Conservation (phyloP, 2,329 filamentous ascomycete species). For the Paracoccidioides lutzii region DNA sequence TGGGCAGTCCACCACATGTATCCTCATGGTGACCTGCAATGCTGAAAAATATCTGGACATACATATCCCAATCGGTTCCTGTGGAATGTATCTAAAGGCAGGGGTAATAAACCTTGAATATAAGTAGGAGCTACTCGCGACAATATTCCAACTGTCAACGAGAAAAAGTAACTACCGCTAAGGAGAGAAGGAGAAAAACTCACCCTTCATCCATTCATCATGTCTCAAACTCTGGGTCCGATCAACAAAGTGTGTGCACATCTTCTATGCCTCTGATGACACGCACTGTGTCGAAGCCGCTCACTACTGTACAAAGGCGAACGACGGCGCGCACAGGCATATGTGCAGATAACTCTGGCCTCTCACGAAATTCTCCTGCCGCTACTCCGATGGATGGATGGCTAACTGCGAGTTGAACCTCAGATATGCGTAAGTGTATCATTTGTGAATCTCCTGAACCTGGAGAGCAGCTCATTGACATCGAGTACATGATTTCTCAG, state of each 20-base stretch:
- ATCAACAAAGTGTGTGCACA: slow-evolving; percentile 67
- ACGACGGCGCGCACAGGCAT: slow-evolving; percentile 32
- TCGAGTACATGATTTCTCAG: slow-evolving; percentile 77
- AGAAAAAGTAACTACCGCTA: background rate
- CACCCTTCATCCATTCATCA: background rate
- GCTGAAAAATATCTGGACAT: too few species aligned
- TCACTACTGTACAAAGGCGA: slow-evolving; percentile 73
- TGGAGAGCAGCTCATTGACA: slow-evolving; percentile 61
- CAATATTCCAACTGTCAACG: background rate
- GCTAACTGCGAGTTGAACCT: background rate
- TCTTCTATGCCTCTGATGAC: slow-evolving; percentile 63
- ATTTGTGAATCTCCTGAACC: slow-evolving; percentile 61
- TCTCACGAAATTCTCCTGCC: background rate
- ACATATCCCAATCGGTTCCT: too few species aligned
- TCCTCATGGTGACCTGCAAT: too few species aligned
- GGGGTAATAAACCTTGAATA: background rate
- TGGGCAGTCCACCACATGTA: too few species aligned
- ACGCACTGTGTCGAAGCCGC: slow-evolving; percentile 61
- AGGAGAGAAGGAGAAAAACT: background rate
- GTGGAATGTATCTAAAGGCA: background rate
- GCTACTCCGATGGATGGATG: background rate
- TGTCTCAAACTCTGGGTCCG: slow-evolving; percentile 46
- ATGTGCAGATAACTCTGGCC: background rate
- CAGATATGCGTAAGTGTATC: slow-evolving; percentile 70
- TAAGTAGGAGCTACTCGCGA: background rate